phyloP scores from a whole-genome alignment of 257 asterid species.

The Lycium barbarum region DNA sequence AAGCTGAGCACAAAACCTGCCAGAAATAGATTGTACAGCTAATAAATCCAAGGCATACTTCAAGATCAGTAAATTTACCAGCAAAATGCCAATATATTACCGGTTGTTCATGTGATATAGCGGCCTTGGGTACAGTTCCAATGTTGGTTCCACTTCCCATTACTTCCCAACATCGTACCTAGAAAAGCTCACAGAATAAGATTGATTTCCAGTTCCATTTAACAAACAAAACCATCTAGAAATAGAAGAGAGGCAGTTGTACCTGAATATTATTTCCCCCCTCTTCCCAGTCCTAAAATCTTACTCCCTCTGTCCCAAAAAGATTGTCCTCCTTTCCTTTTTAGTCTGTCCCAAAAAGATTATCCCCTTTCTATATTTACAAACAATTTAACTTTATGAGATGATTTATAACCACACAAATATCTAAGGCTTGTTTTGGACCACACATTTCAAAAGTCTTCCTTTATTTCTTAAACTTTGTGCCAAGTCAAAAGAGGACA shows the following conservation, averaged over 20 bases:
- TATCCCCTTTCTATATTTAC: too few species aligned
- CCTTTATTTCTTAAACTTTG: too few species aligned
- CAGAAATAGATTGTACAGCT: constrained; percentile 30
- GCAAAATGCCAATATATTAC: constrained; percentile 43
- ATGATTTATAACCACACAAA: too few species aligned
- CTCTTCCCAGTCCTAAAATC: background rate
- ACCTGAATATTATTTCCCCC: background rate
- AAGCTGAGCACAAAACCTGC: constrained; percentile 90
- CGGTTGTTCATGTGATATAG: constrained; percentile 89
- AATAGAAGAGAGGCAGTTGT: background rate
- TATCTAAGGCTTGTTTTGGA: too few species aligned
- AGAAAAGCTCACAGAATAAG: constrained; percentile 31
- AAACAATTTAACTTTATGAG: too few species aligned
- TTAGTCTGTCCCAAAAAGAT: too few species aligned
- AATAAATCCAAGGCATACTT: constrained; percentile 18
- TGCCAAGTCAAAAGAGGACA: too few species aligned
- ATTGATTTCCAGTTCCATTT: background rate
- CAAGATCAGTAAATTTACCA: constrained; percentile 16
- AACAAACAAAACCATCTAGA: constrained; percentile 12
- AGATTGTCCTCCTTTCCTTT: too few species aligned
- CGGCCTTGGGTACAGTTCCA: constrained; percentile 75
- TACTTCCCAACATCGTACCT: constrained; percentile 99
- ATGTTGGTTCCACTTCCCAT: constrained; percentile 62
- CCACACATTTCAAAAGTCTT: too few species aligned
- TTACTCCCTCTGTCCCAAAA: too few species aligned